Evolutionary conservation across 495 filamentous ascomycete genomes (phyloP).

Genomic region (Aspergillus nanangensis): DNA sequence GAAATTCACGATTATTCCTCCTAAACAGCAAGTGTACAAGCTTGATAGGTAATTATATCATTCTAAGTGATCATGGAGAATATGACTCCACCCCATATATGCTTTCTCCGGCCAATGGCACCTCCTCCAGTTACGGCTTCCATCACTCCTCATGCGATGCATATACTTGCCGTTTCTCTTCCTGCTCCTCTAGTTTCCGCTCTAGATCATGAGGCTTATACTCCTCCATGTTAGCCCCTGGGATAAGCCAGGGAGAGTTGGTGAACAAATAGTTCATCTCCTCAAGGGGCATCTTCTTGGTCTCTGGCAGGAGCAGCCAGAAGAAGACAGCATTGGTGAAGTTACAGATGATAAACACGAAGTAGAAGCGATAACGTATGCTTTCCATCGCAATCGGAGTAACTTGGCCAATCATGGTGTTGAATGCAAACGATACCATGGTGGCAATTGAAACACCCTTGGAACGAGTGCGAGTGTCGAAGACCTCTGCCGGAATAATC

Average conservation of each 20-base stretch:
- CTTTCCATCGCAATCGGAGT: conserved; percentile 54
- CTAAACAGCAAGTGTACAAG: too few relatives aligned
- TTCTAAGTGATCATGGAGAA: too few relatives aligned
- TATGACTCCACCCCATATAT: background rate
- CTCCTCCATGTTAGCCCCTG: conserved; percentile 36
- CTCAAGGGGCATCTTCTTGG: conserved; percentile 59
- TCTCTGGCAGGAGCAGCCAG: conserved; percentile 61
- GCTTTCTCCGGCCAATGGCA: background rate
- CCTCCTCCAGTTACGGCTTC: background rate
- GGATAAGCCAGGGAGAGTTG: conserved; percentile 63
- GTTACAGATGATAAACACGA: conserved; percentile 52
- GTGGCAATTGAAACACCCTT: conserved; percentile 65
- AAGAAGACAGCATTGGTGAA: conserved; percentile 59
- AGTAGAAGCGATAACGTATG: conserved; percentile 50
- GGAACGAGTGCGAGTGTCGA: conserved; percentile 62
- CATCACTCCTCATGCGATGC: conserved; percentile 21
- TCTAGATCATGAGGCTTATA: conserved; percentile 36
- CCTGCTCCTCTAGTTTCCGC: conserved; percentile 32
- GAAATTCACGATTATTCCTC: too few relatives aligned
- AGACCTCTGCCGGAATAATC: conserved; percentile 70
- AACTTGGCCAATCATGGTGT: conserved; percentile 71
- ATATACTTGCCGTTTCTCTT: conserved; percentile 26
- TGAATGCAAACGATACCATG: conserved; percentile 64
- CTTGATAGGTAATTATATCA: too few relatives aligned
- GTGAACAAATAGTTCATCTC: conserved; percentile 70